A percentile compares a stretch with the other conserved stretches of the same genome.
Conservation (phyloP, 2,329 filamentous ascomycete genomes). For the Alternaria sp. region DNA sequence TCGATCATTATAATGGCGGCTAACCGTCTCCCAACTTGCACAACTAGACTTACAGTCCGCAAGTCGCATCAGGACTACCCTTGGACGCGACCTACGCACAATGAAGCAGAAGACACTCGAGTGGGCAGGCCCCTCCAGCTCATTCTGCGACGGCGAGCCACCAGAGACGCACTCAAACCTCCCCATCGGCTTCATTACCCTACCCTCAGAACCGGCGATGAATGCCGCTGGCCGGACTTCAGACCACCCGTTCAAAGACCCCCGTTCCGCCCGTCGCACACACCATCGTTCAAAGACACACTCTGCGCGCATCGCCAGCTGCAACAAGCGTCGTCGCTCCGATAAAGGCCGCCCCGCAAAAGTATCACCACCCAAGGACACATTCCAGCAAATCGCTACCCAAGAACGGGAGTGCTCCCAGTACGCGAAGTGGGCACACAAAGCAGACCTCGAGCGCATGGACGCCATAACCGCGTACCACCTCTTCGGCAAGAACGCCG, state of each 20-base stretch:
- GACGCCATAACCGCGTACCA: constrained; percentile 11
- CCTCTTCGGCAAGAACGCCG: constrained; percentile 3
- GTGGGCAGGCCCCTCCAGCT: background rate
- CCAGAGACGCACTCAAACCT: background rate
- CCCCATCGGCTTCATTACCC: constrained; percentile 1
- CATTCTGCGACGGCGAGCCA: background rate
- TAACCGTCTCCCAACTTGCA: background rate
- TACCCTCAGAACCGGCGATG: constrained; percentile 9
- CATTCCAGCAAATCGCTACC: background rate
- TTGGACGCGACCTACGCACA: background rate
- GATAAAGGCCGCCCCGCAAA: background rate
- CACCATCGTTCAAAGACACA: constrained; percentile 2
- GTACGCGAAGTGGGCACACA: background rate
- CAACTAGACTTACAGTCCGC: background rate
- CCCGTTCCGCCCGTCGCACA: background rate
- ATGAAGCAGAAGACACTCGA: constrained; percentile 1
- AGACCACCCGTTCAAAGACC: constrained; percentile 13
- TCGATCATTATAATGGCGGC: background rate
- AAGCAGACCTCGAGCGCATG: constrained; percentile 2
- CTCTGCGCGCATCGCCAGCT: background rate
- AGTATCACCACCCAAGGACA: background rate
- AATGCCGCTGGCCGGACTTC: constrained; percentile 11
- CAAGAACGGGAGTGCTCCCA: background rate
- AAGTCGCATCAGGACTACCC: background rate
- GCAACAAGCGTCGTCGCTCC: constrained; percentile 2